phyloP scores from a whole-genome alignment of 345 rosid genomes.

The Rhodamnia argentea region DNA sequence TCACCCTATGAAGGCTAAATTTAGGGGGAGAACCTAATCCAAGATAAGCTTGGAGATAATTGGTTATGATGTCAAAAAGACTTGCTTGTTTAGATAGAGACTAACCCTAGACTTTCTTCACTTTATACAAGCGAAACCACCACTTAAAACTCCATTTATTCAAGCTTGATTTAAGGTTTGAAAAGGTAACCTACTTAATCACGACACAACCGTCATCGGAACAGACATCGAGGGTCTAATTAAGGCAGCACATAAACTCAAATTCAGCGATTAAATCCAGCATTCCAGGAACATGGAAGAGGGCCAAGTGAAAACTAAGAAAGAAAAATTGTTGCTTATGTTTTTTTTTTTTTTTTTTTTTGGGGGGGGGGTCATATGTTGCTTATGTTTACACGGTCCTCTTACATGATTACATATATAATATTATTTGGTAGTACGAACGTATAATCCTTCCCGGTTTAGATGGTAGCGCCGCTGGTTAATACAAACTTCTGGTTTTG shows the following conservation, averaged over 20 bases:
- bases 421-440: not conserved
- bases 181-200: not conserved
- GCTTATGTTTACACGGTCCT: not conserved
- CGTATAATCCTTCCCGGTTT: not conserved
- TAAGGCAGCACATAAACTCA: not conserved
- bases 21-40: not conserved
- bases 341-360: too few relatives aligned
- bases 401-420: not conserved
- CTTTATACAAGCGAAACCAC: not conserved
- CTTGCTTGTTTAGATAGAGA: not conserved
- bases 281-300: not conserved
- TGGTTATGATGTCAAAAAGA: not conserved
- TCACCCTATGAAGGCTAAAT: not conserved
- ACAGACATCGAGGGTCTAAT: not conserved
- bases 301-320: not conserved
- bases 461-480: conserved; percentile 1
- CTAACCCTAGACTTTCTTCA: not conserved
- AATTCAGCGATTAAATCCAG: not conserved
- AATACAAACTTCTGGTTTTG: not conserved
- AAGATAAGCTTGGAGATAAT: not conserved
- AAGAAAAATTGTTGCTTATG: not conserved
- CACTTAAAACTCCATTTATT: not conserved
- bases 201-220: not conserved
- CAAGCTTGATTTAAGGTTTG: not conserved
- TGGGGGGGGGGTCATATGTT: too few relatives aligned